A percentile compares a stretch with the other conserved stretches of the same genome.
phyloP scores from a whole-genome alignment of 768 basidiomycete genomes.

The Boletus reticulatus region DNA sequence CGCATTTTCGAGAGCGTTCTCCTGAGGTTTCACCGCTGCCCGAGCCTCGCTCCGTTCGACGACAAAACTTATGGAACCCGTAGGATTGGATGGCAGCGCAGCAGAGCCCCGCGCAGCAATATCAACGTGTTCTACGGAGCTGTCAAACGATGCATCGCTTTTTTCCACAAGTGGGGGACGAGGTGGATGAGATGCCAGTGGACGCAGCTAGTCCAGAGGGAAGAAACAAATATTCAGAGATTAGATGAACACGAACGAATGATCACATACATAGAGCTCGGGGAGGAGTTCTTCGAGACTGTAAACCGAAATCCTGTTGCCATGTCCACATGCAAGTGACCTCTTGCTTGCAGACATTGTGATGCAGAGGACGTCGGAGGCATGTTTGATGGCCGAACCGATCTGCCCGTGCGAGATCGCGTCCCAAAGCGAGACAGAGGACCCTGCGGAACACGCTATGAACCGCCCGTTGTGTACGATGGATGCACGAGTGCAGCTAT shows the following conservation, averaged over 20 bases:
- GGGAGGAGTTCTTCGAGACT: neutral
- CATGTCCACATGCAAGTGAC: neutral
- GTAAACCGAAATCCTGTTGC: neutral
- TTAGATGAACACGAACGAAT: neutral
- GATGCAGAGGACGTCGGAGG: neutral
- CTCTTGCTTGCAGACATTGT: neutral
- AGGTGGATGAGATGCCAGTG: neutral
- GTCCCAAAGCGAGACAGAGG: neutral
- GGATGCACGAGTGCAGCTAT: neutral
- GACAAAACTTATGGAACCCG: neutral
- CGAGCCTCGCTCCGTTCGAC: neutral
- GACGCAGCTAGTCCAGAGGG: neutral
- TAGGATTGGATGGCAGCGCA: neutral
- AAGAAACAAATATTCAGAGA: neutral
- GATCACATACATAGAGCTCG: neutral
- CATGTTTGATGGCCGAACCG: neutral
- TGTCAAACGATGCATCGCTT: no score
- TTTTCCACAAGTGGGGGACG: neutral
- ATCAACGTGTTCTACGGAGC: no score
- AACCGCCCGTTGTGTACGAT: neutral
- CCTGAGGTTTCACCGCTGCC: neutral
- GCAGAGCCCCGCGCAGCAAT: neutral
- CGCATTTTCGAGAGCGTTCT: neutral
- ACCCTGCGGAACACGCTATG: neutral
- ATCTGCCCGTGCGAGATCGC: neutral